Base-by-base conservation (phyloP, 1,284 basidiomycete species). In the Termitomyces sp. region DNA sequence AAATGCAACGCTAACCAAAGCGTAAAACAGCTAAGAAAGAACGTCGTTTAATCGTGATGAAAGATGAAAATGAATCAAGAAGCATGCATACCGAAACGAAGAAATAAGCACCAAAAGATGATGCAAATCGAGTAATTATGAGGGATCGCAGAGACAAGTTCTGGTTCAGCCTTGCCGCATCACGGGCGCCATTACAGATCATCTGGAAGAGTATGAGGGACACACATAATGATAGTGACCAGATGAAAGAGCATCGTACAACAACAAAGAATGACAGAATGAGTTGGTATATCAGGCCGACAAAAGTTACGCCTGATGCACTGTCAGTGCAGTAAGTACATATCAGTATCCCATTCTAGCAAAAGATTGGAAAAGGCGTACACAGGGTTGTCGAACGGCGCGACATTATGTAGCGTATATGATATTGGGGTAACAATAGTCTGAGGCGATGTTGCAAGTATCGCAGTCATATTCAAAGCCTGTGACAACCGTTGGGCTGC, bases 271-370 rank as follows among this genome's bases (percentile, higher is more conserved):
- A 73, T 0, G 81, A 70, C 34, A 83, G 68, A 57, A 91, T 88
- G 52, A 82, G 70, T 48, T 88, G 72, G 71, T 89, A 92, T 56
- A 91, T 85, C 13, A 88, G 70, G 33, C 86, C 90, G 28, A 91
- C 87, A 54, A 85, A 86, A 1, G 69, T 72, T 3, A 72, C 66
- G 0, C 88, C 90, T 13, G 79, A 73, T 0, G 88, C 87, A 13
- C 88, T 89, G n/a, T n/a, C n/a, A n/a, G n/a, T n/a, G 57, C 14
- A 50, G 5, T 30, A 19, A 21, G 26, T 10, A 28, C 11, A 28
- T 26, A 28, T 46, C 26, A 48, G 11, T 5, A 38, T 9, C 2
- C 26, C 9, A 14, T 5, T 1, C 8, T 26, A 8, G 39, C 3
- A 18, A 18, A 9, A 41, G 31, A 18, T n/a, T n/a, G 21, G 5